Percentiles rank a stretch among this genome's conserved stretches.
These are phyloP conservation scores for Besnoitia besnoiti DNA, from an alignment of 169 alveolate genomes.

Conservation along the genomic window DNA sequence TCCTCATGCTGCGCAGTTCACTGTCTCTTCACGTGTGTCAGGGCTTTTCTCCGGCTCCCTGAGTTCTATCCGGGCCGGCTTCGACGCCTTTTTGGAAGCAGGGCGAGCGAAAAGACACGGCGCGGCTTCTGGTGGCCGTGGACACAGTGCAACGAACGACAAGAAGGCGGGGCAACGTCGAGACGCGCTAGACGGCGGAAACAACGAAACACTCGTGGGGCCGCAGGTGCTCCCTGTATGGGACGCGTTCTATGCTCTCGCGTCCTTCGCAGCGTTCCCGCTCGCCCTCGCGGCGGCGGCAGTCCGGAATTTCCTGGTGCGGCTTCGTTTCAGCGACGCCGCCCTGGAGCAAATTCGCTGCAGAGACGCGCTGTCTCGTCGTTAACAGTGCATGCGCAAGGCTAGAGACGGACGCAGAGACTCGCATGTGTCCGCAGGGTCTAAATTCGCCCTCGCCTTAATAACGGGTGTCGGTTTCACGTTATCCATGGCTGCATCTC, in stretches of 20 bases:
- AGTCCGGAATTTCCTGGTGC: not conserved
- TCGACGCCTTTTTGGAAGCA: not conserved
- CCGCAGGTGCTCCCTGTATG: not conserved
- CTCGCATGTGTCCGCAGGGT: too few relatives aligned
- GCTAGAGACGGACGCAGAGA: too few relatives aligned
- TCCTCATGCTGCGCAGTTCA: too few relatives aligned
- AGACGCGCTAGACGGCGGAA: not conserved
- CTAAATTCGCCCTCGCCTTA: too few relatives aligned
- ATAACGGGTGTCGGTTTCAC: too few relatives aligned
- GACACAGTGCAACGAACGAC: not conserved
- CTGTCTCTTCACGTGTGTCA: too few relatives aligned
- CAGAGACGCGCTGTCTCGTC: too few relatives aligned
- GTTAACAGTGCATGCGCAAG: too few relatives aligned
- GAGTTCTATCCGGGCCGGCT: not conserved
- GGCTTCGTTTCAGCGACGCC: too few relatives aligned
- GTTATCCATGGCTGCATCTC: too few relatives aligned
- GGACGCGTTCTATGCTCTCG: not conserved
- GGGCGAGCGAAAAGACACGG: not conserved
- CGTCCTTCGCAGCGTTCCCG: not conserved
- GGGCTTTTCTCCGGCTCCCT: not conserved
- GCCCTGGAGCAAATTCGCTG: too few relatives aligned
- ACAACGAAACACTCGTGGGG: not conserved
- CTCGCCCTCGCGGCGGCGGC: constrained; percentile 2
- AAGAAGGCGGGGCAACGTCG: not conserved
- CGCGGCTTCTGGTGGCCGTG: not conserved